phyloP scores from a whole-genome alignment of 2,329 filamentous ascomycete species.

The Penicillium sp. region DNA sequence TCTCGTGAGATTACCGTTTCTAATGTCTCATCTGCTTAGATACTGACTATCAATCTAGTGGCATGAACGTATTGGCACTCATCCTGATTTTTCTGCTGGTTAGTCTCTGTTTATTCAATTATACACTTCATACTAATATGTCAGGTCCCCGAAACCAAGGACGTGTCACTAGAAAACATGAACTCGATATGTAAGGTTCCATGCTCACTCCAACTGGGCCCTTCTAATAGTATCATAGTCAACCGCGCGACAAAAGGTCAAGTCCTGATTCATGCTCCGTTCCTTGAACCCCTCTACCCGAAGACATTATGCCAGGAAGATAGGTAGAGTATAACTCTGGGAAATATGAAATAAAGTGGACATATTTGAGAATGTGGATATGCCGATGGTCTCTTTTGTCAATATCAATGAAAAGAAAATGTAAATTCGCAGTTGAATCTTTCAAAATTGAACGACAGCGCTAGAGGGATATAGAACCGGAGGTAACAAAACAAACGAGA shows the following conservation, averaged over 20 bases:
- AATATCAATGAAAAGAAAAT: neutral
- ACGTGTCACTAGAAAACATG: slow-evolving; percentile 9
- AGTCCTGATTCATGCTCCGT: neutral
- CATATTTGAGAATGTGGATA: neutral
- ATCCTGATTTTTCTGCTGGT: neutral
- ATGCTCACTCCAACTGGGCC: neutral
- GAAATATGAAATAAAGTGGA: neutral
- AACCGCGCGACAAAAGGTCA: neutral
- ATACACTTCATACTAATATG: neutral
- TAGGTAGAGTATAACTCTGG: neutral
- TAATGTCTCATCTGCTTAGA: neutral
- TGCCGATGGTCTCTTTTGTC: neutral
- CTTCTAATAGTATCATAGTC: neutral
- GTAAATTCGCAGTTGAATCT: neutral
- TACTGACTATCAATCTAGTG: neutral
- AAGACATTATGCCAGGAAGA: neutral
- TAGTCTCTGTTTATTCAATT: neutral
- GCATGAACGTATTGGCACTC: neutral
- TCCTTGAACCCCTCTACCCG: neutral
- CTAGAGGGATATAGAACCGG: neutral
- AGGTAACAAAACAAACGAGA: neutral
- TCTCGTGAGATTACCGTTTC: neutral
- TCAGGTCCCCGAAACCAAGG: slow-evolving; percentile 13
- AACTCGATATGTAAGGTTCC: slow-evolving; percentile 12
- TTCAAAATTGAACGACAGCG: neutral